These are phyloP conservation scores for Amanita exitialis DNA, from an alignment of 768 basidiomycete species.

Conservation along the genomic window DNA sequence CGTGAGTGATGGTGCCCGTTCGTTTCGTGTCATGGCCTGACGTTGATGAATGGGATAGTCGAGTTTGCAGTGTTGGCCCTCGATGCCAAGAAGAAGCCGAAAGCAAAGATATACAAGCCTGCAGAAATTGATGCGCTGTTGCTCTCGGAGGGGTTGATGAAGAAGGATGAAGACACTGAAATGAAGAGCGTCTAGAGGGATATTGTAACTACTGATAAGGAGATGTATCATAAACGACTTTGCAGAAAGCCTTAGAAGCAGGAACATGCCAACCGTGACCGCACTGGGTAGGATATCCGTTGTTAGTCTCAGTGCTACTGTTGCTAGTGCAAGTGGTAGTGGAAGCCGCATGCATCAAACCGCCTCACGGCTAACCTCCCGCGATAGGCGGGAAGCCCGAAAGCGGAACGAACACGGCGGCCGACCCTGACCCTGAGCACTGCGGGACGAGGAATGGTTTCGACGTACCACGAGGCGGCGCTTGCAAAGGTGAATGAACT, in stretches of 20 bases:
- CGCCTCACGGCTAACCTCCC: too few relatives aligned
- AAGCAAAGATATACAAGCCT: conserved; percentile 87
- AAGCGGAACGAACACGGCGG: too few relatives aligned
- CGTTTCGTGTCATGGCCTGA: conserved; percentile 4
- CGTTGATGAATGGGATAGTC: conserved; percentile 36
- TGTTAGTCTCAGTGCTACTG: too few relatives aligned
- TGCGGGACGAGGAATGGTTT: conserved; percentile 67
- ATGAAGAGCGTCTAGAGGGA: conserved; percentile 45
- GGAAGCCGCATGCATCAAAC: too few relatives aligned
- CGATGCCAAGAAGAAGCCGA: conserved; percentile 66
- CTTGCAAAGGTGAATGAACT: conserved; percentile 64
- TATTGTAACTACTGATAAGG: neutral
- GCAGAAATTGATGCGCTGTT: conserved; percentile 82
- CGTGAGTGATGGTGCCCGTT: conserved; percentile 37
- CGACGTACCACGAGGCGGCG: conserved; percentile 58
- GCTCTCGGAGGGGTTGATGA: conserved; percentile 68
- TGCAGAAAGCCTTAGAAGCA: too few relatives aligned
- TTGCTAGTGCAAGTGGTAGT: too few relatives aligned
- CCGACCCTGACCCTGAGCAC: too few relatives aligned
- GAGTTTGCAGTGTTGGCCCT: conserved; percentile 93
- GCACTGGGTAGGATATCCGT: too few relatives aligned
- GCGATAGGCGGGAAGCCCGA: too few relatives aligned
- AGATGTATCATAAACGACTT: neutral
- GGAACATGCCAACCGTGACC: too few relatives aligned
- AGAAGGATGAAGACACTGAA: conserved; percentile 79